Percentiles rank a stretch among this genome's conserved stretches.
phyloP scores from a whole-genome alignment of 139 green algal species.

The Desmodesmus armatus region DNA sequence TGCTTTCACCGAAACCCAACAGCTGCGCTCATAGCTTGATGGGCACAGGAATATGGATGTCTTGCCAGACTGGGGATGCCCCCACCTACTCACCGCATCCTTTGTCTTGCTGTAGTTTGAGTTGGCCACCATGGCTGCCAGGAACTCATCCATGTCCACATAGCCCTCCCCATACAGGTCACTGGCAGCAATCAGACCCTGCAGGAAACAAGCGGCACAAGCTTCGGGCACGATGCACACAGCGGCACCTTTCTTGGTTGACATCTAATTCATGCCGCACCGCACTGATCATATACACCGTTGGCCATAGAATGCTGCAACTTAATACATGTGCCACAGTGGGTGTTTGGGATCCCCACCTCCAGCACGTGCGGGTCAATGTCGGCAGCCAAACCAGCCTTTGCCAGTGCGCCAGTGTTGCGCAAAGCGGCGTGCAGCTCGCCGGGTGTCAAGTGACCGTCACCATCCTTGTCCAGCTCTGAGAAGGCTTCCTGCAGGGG shows the following conservation, averaged over 20 bases:
- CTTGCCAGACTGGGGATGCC: background rate
- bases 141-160: conserved; percentile 59
- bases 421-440: conserved; percentile 3
- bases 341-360: too few species aligned
- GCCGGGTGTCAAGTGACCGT: conserved; percentile 27
- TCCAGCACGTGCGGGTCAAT: conserved; percentile 36
- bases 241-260: background rate
- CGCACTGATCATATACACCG: background rate
- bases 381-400: conserved; percentile 31
- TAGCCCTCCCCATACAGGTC: conserved; percentile 38
- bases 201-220: too few species aligned
- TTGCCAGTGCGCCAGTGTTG: conserved; percentile 19
- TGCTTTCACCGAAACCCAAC: background rate
- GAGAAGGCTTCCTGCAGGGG: conserved; percentile 29
- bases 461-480: conserved; percentile 13
- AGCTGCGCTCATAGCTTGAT: background rate
- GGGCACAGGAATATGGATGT: background rate
- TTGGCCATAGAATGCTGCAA: background rate
- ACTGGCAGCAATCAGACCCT: conserved; percentile 4
- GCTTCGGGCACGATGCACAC: too few species aligned
- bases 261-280: background rate
- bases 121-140: conserved; percentile 72
- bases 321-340: background rate
- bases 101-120: conserved; percentile 34
- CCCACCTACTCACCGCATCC: conserved; percentile 16